Base-by-base conservation (phyloP, 2,329 filamentous ascomycete genomes). In the Pseudogymnoascus sp. region DNA sequence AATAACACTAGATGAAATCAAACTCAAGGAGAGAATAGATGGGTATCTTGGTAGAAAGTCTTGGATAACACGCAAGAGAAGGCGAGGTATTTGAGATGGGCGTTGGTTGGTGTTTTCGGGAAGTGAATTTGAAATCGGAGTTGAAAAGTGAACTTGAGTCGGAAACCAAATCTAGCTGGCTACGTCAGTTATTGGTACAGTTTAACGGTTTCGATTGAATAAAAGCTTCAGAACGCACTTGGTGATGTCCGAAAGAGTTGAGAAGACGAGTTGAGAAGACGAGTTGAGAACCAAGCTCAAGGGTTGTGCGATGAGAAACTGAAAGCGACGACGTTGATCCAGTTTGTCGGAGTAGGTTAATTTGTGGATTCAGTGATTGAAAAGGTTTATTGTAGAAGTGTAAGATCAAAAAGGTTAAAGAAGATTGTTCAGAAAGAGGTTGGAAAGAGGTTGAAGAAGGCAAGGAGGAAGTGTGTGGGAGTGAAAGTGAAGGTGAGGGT, bases 371-470 rank as follows among this genome's bases (percentile, higher is more conserved):
- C 5, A 7, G 28, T 33, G 28, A 33, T 21, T 18, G 49, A 55
- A 21, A 55, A 55, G 4, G 49, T 55, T 55, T 21, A 4, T 55
- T 2, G 18, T 7, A 33, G 28, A 33, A 55, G 8, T 33, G 49
- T 1, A 55, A 33, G 28, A 55, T 55, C 28, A 55, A 21, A 35
- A 55, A 33, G n/a, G 28, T 21, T 55, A 16, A 18, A 18, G 18
- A 18, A 18, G 18, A 18, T 18, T 18, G 18, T 18, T 18, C 18
- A 18, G 18, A 55, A 33, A 16, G n/a, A 33, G 7, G 49, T 33
- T 21, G 49, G 28, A 55, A 55, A 33, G 49, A 55, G 28, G n/a
- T 35, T 55, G 49, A 55, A 55, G 49, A 55, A 55, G 49, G 33
- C 33, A 55, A 28, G 45, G 8, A 28, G 8, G 25, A 52, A 11